Evolutionary conservation across 2,329 filamentous ascomycete genomes (phyloP).

Genomic region (Ophiostoma australiae): DNA sequence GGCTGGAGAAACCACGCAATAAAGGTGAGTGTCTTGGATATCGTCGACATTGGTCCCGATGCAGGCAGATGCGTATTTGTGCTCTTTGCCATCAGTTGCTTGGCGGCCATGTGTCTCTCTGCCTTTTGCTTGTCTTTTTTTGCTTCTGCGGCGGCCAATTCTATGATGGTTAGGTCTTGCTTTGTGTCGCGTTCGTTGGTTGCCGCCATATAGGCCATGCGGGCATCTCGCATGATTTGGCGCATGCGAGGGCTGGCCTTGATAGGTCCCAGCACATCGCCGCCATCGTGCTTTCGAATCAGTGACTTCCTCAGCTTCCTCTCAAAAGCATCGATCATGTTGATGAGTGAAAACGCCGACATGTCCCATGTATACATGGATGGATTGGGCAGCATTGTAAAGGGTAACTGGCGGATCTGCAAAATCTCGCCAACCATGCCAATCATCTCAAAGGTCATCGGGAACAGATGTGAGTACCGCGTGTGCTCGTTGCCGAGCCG

Average conservation of each 20-base stretch:
- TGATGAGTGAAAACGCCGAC: constrained; percentile 42
- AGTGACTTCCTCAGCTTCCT: background rate
- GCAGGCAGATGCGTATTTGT: background rate
- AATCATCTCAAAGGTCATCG: constrained; percentile 53
- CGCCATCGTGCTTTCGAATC: background rate
- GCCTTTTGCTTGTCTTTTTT: background rate
- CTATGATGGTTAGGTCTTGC: background rate
- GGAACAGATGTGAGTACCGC: constrained; percentile 46
- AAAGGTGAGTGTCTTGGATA: background rate
- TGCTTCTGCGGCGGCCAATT: background rate
- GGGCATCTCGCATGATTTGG: constrained; percentile 12
- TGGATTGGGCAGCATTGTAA: constrained; percentile 53
- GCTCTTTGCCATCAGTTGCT: background rate
- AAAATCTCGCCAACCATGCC: constrained; percentile 52
- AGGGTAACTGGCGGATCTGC: constrained; percentile 47
- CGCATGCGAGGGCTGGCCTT: constrained; percentile 5
- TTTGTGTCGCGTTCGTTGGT: background rate
- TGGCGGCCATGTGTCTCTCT: background rate
- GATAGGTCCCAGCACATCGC: background rate
- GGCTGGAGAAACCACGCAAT: constrained; percentile 1
- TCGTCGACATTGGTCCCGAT: background rate
- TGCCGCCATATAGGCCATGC: constrained; percentile 35
- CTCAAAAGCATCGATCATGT: constrained; percentile 35
- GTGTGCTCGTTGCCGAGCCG: constrained; percentile 33
- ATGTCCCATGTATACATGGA: constrained; percentile 51